Base-by-base conservation (phyloP, 257 asterid genomes). In the Ocimum tenuiflorum region DNA sequence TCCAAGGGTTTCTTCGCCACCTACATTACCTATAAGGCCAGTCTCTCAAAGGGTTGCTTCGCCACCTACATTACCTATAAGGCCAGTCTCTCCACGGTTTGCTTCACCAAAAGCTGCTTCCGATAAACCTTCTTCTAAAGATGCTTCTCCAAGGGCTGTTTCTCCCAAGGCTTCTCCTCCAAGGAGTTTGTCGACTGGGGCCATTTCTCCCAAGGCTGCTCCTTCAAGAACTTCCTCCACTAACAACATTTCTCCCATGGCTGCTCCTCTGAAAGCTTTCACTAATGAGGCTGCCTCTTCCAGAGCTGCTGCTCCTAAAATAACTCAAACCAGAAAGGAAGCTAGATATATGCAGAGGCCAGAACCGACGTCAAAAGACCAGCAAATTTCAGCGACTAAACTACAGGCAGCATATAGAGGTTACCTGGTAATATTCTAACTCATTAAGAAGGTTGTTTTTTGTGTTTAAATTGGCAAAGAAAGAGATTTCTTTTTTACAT, bases 321-420 rank as follows among this genome's bases (percentile, higher is more conserved):
- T 48, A 36, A 68, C 48, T 15, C 78, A 77, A 55, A 78, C 41
- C 33, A 81, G 68, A 36, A 86, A 83, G 78, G 94, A 82, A 67
- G 68, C 50, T 42, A 81, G 72, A 61, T 49, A 76, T 67, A 81
- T 62, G 48, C 59, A 64, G 80, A 85, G 88, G 81, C 85, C 88
- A 18, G 95, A 89, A 60, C 97, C 94, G 17, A 80, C 95, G 49
- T 73, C 73, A 56, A 65, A 69, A 72, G 69, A 68, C 57, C 94
- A 74, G 70, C 83, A 88, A 18, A 73, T 77, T 61, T 78, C 95
- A 5, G 96, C 96, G 46, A 83, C 77, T 59, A 86, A 71, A 75
- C 86, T 94, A 42, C 99, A 94, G 77, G 86, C 99, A 39, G 88
- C 83, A n/a, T 94, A 76, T 49, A 76, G 95, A 72, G 97, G 99